These are phyloP conservation scores for Arthrobotrys pseudoclavata DNA, from an alignment of 2,329 filamentous ascomycete species.

Conservation along the genomic window DNA sequence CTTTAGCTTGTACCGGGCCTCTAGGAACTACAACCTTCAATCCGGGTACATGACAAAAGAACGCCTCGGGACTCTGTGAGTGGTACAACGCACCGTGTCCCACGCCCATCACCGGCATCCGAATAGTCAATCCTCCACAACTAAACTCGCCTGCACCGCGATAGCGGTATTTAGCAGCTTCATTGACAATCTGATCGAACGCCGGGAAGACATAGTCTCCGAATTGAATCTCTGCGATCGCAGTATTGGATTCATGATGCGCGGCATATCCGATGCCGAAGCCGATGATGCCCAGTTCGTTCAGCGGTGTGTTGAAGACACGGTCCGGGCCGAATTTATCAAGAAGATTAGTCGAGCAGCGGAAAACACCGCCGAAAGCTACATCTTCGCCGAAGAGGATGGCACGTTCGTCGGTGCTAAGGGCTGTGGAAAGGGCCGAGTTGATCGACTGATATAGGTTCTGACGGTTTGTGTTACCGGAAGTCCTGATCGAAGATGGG, in stretches of 20 bases:
- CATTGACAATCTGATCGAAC: conserved; percentile 94
- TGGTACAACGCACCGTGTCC: conserved; percentile 92
- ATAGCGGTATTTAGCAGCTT: conserved; percentile 89
- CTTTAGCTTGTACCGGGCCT: conserved; percentile 89
- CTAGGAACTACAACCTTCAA: conserved; percentile 87
- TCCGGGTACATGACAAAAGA: conserved; percentile 90
- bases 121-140: conserved; percentile 83
- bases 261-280: conserved; percentile 91
- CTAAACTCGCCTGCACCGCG: conserved; percentile 70
- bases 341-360: conserved; percentile 90
- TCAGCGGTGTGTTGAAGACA: conserved; percentile 96
- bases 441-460: conserved; percentile 97
- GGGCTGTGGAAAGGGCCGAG: conserved; percentile 83
- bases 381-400: conserved; percentile 97
- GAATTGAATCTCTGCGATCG: conserved; percentile 95
- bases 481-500: conserved; percentile 74
- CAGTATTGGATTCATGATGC: conserved; percentile 77
- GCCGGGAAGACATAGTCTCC: conserved; percentile 94
- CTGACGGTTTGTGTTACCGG: conserved; percentile 82
- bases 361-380: conserved; percentile 95
- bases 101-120: conserved; percentile 91
- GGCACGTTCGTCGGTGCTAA: conserved; percentile 86
- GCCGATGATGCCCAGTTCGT: conserved; percentile 93
- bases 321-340: conserved; percentile 87
- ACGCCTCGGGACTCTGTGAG: conserved; percentile 86